Base-by-base conservation (phyloP, 2,329 filamentous ascomycete species). In the Pestalotiopsis sp. region DNA sequence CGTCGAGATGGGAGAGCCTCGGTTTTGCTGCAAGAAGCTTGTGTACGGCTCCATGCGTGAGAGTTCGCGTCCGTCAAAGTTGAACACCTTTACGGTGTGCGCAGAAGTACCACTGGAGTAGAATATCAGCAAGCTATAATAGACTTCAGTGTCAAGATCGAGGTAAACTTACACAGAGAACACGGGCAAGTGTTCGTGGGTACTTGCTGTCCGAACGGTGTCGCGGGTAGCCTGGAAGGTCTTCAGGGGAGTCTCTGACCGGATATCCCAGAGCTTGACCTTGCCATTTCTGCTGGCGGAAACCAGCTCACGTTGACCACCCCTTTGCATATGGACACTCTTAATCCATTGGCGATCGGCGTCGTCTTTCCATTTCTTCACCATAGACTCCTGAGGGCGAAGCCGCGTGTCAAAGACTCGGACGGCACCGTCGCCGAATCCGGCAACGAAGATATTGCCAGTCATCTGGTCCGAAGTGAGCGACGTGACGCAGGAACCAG, bases 381-480 rank as follows among this genome's bases (percentile, higher is more conserved):
- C 92, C 94, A 98, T 98, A 20, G 92, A 92, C 66, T 96, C 94
- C 69, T 94, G 92, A 2, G 94, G 92, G 70, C 91, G 90, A 70
- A 93, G 82, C 13, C 96, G 90, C 71, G 95, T 93, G 78, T 99
- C 96, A 77, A 98, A 99, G 4, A 98, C 94, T 65, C 96, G 89
- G 57, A 99, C 91, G 1, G 94, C 94, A 40, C 96, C 96, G 75
- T 99, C 97, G 20, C 96, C 96, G 75, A 98, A 99, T 3, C 96
- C 96, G 55, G 96, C 96, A 11, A 97, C 92, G 75, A 99, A 98
- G 59, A 98, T 90, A 75, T 98, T 94, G 57, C 96, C 96, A 65
- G 97, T 97, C 80, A 99, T 97, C 84, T 98, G 96, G 79, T 99
- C 96, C 17, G 94, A 97, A 2, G 96, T 98, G 70, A 99, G 83